phyloP scores from a whole-genome alignment of 2,329 filamentous ascomycete genomes.

The Fusarium sp. region DNA sequence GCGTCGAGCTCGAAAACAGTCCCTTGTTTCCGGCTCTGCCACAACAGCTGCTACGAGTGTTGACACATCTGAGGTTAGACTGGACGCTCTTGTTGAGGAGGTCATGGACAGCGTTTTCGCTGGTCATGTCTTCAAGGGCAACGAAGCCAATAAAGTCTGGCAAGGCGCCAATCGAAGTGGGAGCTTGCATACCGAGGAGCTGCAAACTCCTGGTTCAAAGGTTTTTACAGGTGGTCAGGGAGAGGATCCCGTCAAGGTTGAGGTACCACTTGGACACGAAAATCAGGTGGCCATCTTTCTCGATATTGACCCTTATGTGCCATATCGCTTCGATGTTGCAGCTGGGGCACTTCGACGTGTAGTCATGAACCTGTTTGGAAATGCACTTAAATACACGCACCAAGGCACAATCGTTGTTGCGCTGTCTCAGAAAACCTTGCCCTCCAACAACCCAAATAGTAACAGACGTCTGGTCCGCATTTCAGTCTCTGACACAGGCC shows the following conservation, averaged over 20 bases:
- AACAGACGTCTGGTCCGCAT: conserved; percentile 46
- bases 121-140: conserved; percentile 29
- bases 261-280: conserved; percentile 21
- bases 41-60: background rate
- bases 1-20: conserved; percentile 16
- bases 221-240: background rate
- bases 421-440: conserved; percentile 37
- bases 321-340: conserved; percentile 66
- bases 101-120: conserved; percentile 41
- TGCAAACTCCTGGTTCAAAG: background rate
- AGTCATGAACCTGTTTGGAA: conserved; percentile 72
- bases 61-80: conserved; percentile 9
- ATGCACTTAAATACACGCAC: conserved; percentile 70
- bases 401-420: conserved; percentile 47
- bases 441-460: background rate
- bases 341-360: conserved; percentile 63
- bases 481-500: conserved; percentile 71
- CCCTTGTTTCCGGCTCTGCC: conserved; percentile 8
- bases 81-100: conserved; percentile 36
- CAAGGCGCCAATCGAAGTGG: conserved; percentile 11
- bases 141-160: conserved; percentile 28
- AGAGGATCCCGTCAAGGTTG: background rate
- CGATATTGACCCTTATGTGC: conserved; percentile 54
- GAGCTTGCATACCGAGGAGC: background rate
- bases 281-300: conserved; percentile 46